Evolutionary conservation across 2,329 filamentous ascomycete genomes (phyloP).

Genomic region (Monascus ruber): DNA sequence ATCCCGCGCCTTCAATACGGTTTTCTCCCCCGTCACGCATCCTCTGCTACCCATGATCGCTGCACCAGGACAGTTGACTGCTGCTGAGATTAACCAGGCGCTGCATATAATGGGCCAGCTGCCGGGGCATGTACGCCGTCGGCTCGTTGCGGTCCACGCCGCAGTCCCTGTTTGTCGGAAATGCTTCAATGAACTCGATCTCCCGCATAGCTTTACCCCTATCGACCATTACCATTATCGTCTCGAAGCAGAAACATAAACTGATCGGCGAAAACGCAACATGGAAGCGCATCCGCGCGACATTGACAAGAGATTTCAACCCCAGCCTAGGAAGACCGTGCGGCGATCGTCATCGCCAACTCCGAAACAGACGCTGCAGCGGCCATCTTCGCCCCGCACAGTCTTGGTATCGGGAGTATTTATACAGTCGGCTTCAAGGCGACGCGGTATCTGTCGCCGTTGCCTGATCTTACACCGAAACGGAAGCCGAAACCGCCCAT

Average conservation of each 20-base stretch:
- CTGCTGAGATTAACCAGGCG: conserved; percentile 72
- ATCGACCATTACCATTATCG: conserved; percentile 61
- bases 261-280: conserved; percentile 71
- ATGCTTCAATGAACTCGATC: conserved; percentile 68
- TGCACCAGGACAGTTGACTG: conserved; percentile 74
- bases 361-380: conserved; percentile 65
- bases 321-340: conserved; percentile 64
- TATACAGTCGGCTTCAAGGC: conserved; percentile 76
- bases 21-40: conserved; percentile 81
- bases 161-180: conserved; percentile 75
- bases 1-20: conserved; percentile 70
- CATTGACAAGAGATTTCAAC: conserved; percentile 61
- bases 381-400: conserved; percentile 66
- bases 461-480: conserved; percentile 37
- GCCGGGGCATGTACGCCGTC: conserved; percentile 70
- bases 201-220: conserved; percentile 70
- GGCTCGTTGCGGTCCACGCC: conserved; percentile 61
- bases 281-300: conserved; percentile 76
- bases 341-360: conserved; percentile 64
- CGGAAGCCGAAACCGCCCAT: conserved; percentile 30
- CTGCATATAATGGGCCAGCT: conserved; percentile 66
- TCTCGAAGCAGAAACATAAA: conserved; percentile 38
- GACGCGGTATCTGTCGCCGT: conserved; percentile 45
- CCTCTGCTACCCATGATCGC: conserved; percentile 73
- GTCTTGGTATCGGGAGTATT: conserved; percentile 63